Percentiles rank a stretch among this genome's conserved stretches.
phyloP scores from a whole-genome alignment of 2,329 filamentous ascomycete species.

The Aspergillus quadrilineatus region DNA sequence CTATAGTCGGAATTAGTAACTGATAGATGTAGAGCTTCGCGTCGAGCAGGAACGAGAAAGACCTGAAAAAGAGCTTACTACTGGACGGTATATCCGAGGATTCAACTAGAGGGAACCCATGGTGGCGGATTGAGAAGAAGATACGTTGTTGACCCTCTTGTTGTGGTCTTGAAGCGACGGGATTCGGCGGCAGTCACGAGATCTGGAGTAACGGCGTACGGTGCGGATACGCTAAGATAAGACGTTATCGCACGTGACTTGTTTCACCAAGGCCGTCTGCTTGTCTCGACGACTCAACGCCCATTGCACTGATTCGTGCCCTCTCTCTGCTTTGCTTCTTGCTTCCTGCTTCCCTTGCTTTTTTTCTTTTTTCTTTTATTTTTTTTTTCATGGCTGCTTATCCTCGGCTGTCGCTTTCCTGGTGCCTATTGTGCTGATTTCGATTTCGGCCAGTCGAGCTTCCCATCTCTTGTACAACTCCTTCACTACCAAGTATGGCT shows the following conservation, averaged over 20 bases:
- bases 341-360: neutral
- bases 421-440: neutral
- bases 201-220: neutral
- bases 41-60: neutral
- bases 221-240: neutral
- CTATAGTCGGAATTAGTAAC: slow-evolving; percentile 2
- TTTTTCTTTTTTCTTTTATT: slow-evolving; percentile 4
- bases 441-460: neutral
- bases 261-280: neutral
- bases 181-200: slow-evolving; percentile 3
- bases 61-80: neutral
- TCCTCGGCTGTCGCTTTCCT: neutral
- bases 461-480: neutral
- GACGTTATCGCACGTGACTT: neutral
- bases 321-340: neutral
- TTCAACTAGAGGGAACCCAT: slow-evolving; percentile 9
- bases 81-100: neutral
- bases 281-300: neutral
- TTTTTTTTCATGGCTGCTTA: slow-evolving; percentile 4
- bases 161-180: slow-evolving; percentile 2
- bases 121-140: slow-evolving; percentile 5
- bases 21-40: neutral
- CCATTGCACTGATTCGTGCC: neutral
- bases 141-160: slow-evolving; percentile 7
- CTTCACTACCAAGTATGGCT: slow-evolving; percentile 18